Evolutionary conservation across 768 basidiomycete species (phyloP).

Genomic region (Cyclocybe cylindracea): DNA sequence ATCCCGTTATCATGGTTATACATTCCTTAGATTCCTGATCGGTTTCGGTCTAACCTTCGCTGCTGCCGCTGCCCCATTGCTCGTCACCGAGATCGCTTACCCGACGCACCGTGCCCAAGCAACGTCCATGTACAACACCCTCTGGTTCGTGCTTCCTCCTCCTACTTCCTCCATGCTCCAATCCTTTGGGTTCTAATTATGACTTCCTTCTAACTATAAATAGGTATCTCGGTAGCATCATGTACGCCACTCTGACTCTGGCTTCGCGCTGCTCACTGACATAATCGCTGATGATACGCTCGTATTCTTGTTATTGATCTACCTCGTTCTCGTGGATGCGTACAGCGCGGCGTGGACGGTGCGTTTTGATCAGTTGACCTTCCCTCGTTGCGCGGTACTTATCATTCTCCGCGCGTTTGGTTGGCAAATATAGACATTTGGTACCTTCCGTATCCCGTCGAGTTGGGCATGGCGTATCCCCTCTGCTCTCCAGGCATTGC

Average conservation of each 20-base stretch:
- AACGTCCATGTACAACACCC: constrained; percentile 70
- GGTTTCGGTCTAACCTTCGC: constrained; percentile 69
- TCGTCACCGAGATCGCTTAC: constrained; percentile 75
- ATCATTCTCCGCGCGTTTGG: neutral
- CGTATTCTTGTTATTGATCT: neutral
- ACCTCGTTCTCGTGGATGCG: neutral
- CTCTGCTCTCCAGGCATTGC: constrained; percentile 61
- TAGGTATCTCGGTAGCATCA: constrained; percentile 63
- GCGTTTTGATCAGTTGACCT: constrained; percentile 1
- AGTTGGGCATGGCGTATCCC: constrained; percentile 77
- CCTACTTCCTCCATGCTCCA: neutral
- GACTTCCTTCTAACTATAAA: constrained; percentile 5
- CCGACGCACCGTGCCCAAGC: constrained; percentile 72
- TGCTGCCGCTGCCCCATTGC: constrained; percentile 69
- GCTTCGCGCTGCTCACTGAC: neutral
- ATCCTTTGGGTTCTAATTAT: constrained; percentile 4
- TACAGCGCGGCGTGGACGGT: constrained; percentile 63
- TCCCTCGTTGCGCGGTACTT: neutral
- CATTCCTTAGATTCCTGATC: constrained; percentile 47
- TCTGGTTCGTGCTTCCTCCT: constrained; percentile 44
- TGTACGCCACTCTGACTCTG: constrained; percentile 37
- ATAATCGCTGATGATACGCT: neutral
- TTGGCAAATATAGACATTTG: constrained; percentile 46
- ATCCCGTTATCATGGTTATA: neutral
- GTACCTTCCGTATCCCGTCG: constrained; percentile 59